A percentile compares a stretch with the other conserved stretches of the same genome.
Evolutionary conservation across 331 rosid species (phyloP).

Genomic region (Malus hybrid): DNA sequence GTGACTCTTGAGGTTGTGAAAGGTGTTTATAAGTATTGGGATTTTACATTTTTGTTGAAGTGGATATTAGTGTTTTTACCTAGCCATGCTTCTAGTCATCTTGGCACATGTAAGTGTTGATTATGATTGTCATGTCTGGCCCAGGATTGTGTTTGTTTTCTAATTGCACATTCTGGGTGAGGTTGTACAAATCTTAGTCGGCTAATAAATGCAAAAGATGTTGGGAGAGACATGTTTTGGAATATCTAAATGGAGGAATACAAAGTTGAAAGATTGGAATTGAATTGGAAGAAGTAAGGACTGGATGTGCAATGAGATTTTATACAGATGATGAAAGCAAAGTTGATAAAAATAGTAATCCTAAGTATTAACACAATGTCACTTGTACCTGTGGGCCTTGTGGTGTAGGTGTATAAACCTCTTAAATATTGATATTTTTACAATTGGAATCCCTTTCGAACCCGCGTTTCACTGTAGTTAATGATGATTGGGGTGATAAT

Average conservation of each 20-base stretch:
- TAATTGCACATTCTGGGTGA: background rate
- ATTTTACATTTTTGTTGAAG: background rate
- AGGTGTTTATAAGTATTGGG: background rate
- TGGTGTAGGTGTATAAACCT: background rate
- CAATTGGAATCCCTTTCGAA: background rate
- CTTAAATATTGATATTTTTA: too few relatives aligned
- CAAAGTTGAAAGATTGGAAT: background rate
- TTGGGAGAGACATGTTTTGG: background rate
- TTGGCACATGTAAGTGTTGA: background rate
- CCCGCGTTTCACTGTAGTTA: background rate
- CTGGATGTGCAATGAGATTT: background rate
- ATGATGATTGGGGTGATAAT: background rate
- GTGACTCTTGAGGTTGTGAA: slow-evolving; percentile 89
- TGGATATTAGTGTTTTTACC: background rate
- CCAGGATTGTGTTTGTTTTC: background rate
- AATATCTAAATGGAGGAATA: background rate
- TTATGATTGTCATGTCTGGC: background rate
- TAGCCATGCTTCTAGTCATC: background rate
- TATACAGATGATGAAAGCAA: background rate
- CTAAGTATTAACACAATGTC: background rate
- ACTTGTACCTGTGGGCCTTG: background rate
- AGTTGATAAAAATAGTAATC: background rate
- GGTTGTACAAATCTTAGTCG: background rate
- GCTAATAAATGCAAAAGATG: background rate
- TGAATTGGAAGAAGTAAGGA: background rate